Conservation (phyloP, 768 basidiomycete genomes). For the Leucosporidium yakuticum region DNA sequence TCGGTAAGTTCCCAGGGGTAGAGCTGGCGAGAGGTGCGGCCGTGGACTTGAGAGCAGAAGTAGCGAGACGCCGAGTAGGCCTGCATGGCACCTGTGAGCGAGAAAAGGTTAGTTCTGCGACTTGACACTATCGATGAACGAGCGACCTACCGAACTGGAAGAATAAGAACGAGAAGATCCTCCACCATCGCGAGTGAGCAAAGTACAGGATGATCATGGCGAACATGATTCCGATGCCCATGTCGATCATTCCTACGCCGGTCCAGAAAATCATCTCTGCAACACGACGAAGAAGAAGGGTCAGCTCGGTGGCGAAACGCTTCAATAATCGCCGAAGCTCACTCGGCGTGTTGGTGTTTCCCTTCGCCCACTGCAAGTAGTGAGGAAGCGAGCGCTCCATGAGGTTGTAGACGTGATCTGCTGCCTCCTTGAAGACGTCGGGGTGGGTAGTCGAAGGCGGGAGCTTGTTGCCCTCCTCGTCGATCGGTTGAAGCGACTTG, state of each 20-base stretch:
- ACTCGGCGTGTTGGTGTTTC: conserved; percentile 10
- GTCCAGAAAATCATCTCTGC: neutral
- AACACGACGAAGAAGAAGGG: neutral
- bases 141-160: neutral
- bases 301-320: no score
- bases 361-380: conserved; percentile 9
- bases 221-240: conserved; percentile 2
- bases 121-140: neutral
- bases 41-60: conserved; percentile 11
- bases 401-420: conserved; percentile 2
- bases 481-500: conserved; percentile 3
- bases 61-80: conserved; percentile 9
- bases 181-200: conserved; percentile 1
- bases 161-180: conserved; percentile 3
- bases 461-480: conserved; percentile 4
- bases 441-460: conserved; percentile 12
- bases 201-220: conserved; percentile 1
- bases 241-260: neutral
- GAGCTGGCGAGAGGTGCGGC: conserved; percentile 4
- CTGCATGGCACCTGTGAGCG: conserved; percentile 1
- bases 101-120: neutral
- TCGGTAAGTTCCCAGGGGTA: conserved; percentile 6
- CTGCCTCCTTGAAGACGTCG: conserved; percentile 16
- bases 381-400: conserved; percentile 13
- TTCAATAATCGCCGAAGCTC: neutral